Base-by-base conservation (phyloP, 345 rosid genomes). In the Pistacia atlantica region DNA sequence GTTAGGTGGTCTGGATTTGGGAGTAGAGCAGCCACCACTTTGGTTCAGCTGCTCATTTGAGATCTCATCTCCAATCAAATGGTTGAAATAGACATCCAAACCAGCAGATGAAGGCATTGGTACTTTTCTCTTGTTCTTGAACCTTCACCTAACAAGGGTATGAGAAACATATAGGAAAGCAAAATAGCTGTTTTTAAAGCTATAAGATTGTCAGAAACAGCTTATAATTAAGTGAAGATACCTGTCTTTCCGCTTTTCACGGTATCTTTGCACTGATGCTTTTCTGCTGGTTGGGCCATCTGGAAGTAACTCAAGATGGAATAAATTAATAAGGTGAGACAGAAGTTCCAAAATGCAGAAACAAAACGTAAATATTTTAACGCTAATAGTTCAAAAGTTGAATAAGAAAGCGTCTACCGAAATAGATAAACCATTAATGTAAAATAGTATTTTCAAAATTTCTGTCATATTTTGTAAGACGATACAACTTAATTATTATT, bases 81-180 rank as follows among this genome's bases (percentile, higher is more conserved):
- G 83, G 73, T 69, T 82, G 60, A 68, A 42, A 71, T 68, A 75
- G 65, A 79, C 25, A 73, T 83, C 84, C 42, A 75, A 52, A 71
- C 79, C 69, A 71, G 81, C 57, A 51, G 84, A 82, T 49, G 85
- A 76, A 71, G 86, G 79, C 72, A 42, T 64, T 59, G 76, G 68
- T 65, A 74, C 56, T 74, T 80, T 85, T 80, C 79, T 83, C 84
- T 85, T 85, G 79, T 80, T 83, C 84, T 77, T 85, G 65, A 81
- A 85, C 86, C 86, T 85, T 85, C 88, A 85, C 74, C 88, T 85
- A 85, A 80, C 84, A 85, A 76, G 78, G 78, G 77, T 74, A 76
- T 85, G 79, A 83, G 88, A 72, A 38, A 31, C 82, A 72, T 63
- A 67, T 38, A 72, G 79, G 57, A 82, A 63, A 72, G 77, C 56